Percentiles rank a stretch among this genome's conserved stretches.
phyloP scores from a whole-genome alignment of 768 basidiomycete genomes.

The Macrolepiota albuminosa region DNA sequence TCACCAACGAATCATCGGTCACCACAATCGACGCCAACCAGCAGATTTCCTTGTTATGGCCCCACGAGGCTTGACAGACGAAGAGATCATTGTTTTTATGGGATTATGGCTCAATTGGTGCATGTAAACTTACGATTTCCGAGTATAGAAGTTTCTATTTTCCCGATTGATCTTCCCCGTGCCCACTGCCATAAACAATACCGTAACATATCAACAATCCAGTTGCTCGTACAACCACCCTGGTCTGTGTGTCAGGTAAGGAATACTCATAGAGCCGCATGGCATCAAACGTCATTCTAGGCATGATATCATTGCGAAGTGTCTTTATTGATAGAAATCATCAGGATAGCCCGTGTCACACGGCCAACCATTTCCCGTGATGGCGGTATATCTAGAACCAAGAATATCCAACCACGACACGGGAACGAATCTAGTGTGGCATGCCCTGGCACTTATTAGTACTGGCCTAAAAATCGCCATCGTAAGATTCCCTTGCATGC shows the following conservation, averaged over 20 bases:
- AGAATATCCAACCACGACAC: too few relatives aligned
- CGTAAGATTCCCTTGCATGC: background rate
- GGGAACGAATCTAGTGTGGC: background rate
- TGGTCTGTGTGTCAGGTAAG: constrained; percentile 19
- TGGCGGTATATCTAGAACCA: background rate
- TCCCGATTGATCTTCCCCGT: constrained; percentile 26
- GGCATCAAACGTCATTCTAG: background rate
- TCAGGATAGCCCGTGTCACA: background rate
- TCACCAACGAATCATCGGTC: constrained; percentile 49
- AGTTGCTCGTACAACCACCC: constrained; percentile 25
- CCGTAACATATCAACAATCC: constrained; percentile 38
- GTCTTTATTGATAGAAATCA: constrained; percentile 10
- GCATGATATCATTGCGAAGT: constrained; percentile 7
- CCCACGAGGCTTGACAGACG: constrained; percentile 45
- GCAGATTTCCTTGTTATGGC: constrained; percentile 53
- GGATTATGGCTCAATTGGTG: constrained; percentile 38
- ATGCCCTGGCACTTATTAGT: background rate
- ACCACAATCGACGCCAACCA: constrained; percentile 36
- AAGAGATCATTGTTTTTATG: constrained; percentile 51
- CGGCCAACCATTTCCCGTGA: background rate
- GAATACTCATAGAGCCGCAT: background rate
- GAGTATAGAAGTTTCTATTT: constrained; percentile 5
- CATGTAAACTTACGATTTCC: background rate
- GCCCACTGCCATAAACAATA: constrained; percentile 21
- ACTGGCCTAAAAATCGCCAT: background rate